phyloP scores from a whole-genome alignment of 495 filamentous ascomycete species.

The Bacidia rubella region DNA sequence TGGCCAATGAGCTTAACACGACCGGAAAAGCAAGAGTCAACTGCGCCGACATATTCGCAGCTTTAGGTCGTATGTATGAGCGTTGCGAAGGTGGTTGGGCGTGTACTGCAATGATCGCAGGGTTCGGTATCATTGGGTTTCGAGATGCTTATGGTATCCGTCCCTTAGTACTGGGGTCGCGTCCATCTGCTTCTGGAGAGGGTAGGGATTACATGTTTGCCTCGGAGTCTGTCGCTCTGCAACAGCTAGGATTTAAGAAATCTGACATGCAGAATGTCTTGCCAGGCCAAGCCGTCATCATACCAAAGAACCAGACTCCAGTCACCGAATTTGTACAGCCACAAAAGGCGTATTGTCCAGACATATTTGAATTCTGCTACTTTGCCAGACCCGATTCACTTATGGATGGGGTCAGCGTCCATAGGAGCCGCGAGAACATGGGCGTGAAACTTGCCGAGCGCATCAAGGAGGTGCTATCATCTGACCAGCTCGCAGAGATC shows the following conservation, averaged over 20 bases:
- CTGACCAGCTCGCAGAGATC: conserved; percentile 66
- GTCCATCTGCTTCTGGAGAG: conserved; percentile 46
- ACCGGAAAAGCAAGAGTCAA: conserved; percentile 96
- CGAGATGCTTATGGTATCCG: conserved; percentile 83
- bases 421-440: conserved; percentile 84
- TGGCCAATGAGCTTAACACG: conserved; percentile 85
- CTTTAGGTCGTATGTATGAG: conserved; percentile 59
- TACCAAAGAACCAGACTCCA: conserved; percentile 43
- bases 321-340: conserved; percentile 63
- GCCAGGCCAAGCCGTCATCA: conserved; percentile 88
- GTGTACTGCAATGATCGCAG: conserved; percentile 84
- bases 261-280: conserved; percentile 66
- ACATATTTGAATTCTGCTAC: conserved; percentile 82
- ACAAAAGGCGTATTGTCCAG: conserved; percentile 65
- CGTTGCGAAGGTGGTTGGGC: conserved; percentile 76
- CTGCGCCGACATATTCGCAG: conserved; percentile 74
- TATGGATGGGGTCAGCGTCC: conserved; percentile 87
- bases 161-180: conserved; percentile 69
- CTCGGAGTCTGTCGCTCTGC: conserved; percentile 86
- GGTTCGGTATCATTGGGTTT: conserved; percentile 47
- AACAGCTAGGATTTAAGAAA: conserved; percentile 62
- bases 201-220: conserved; percentile 93
- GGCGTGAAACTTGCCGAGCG: conserved; percentile 74
- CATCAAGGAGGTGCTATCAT: conserved; percentile 57
- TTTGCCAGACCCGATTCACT: conserved; percentile 18